These are phyloP conservation scores for Apostasia ramifera DNA, from an alignment of 106 monocot genomes.

Conservation along the genomic window DNA sequence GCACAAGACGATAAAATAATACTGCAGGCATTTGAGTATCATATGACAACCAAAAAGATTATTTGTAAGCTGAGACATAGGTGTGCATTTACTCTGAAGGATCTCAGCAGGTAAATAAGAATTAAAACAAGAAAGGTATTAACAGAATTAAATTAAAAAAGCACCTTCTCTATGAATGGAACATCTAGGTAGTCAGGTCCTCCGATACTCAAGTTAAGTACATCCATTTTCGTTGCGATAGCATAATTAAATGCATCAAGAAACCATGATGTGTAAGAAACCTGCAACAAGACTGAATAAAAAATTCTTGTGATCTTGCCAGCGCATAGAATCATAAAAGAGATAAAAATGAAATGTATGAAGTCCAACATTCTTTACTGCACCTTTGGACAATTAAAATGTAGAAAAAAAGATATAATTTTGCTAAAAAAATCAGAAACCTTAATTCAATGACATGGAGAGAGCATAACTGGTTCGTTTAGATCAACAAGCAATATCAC, in stretches of 20 bases:
- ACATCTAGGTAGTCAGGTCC: constrained; percentile 98
- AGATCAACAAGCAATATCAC: too few relatives aligned
- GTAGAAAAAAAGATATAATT: neutral
- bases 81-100: too few relatives aligned
- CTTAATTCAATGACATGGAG: neutral
- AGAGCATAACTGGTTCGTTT: too few relatives aligned
- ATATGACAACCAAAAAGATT: too few relatives aligned
- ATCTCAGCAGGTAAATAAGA: too few relatives aligned
- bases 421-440: neutral
- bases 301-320: constrained; percentile 59
- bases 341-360: neutral
- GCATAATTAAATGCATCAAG: constrained; percentile 99
- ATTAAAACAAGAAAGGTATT: neutral
- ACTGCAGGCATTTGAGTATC: too few relatives aligned
- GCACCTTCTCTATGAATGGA: constrained; percentile 99
- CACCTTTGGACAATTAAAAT: neutral
- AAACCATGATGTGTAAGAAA: constrained; percentile 99
- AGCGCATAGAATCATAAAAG: constrained; percentile 6
- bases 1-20: too few relatives aligned
- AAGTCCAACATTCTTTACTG: neutral
- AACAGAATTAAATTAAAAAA: neutral
- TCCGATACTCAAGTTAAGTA: constrained; percentile 99
- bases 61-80: too few relatives aligned
- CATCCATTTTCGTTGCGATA: constrained; percentile 96
- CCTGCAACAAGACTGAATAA: constrained; percentile 90